Percentiles rank a stretch among this genome's conserved stretches.
These are phyloP conservation scores for Chlorella variabilis DNA, from an alignment of 163 green algal species.

Conservation along the genomic window DNA sequence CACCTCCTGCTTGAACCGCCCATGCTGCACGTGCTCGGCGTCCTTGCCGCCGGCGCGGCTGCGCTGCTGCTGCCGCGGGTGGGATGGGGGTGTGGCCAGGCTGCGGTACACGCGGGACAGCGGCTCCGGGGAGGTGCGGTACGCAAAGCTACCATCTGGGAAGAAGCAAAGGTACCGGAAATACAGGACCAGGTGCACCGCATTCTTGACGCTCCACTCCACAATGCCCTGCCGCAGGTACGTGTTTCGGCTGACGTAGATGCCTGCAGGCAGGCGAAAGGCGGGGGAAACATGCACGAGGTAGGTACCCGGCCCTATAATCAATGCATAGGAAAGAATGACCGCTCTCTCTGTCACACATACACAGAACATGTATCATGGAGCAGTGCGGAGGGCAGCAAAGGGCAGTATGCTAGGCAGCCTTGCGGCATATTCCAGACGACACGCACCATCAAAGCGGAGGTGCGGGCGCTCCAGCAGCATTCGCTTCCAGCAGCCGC, in stretches of 20 bases:
- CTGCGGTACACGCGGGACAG: conserved; percentile 56
- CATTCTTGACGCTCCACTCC: conserved; percentile 72
- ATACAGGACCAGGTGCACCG: conserved; percentile 69
- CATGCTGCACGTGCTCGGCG: conserved; percentile 17
- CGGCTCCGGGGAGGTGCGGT: conserved; percentile 75
- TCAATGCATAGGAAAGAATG: too few species aligned
- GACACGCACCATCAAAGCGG: conserved; percentile 80
- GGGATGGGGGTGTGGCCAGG: neutral
- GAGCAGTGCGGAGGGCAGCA: too few species aligned
- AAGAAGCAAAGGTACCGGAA: conserved; percentile 74
- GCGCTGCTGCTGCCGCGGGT: neutral
- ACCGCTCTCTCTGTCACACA: too few species aligned
- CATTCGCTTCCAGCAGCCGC: conserved; percentile 73
- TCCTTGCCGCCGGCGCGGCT: neutral
- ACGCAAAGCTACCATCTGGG: conserved; percentile 80
- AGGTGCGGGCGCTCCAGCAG: conserved; percentile 83
- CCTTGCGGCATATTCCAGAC: too few species aligned
- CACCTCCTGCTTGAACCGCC: conserved; percentile 35
- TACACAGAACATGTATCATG: too few species aligned
- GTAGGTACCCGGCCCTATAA: neutral
- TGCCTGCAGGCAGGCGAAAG: conserved; percentile 67
- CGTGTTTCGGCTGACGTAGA: conserved; percentile 86
- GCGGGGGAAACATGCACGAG: neutral
- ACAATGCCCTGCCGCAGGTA: conserved; percentile 78
- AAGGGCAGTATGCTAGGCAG: too few species aligned